A percentile compares a stretch with the other conserved stretches of the same genome.
phyloP scores from a whole-genome alignment of 768 basidiomycete genomes.

The Lactarius hatsudake region DNA sequence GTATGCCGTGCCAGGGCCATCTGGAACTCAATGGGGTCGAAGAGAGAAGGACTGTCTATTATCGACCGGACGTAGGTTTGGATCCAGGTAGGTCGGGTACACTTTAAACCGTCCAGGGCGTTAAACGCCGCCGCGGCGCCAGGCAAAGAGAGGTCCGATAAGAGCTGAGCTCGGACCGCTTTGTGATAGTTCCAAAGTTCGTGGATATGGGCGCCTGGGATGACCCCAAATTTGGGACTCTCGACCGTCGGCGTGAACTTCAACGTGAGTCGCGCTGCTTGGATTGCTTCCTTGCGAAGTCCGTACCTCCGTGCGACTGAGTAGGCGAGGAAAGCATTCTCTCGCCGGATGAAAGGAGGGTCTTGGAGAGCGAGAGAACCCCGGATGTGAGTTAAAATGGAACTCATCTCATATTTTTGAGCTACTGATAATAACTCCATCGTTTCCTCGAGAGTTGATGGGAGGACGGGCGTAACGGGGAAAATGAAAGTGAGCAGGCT shows the following conservation, averaged over 20 bases:
- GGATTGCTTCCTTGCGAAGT: background rate
- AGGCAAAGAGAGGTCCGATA: background rate
- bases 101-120: background rate
- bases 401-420: constrained; percentile 9
- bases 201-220: constrained; percentile 2
- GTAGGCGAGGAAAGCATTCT: background rate
- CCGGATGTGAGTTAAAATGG: background rate
- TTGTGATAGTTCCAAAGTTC: constrained; percentile 25
- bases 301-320: background rate
- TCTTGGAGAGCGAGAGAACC: background rate
- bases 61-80: background rate
- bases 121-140: no score
- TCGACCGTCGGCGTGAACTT: background rate
- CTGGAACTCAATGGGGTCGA: constrained; percentile 6
- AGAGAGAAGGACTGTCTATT: background rate
- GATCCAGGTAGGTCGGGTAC: background rate
- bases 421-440: constrained; percentile 14
- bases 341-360: background rate
- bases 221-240: background rate
- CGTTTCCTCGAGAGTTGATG: background rate
- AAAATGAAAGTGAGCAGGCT: constrained; percentile 6
- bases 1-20: background rate
- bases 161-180: no score
- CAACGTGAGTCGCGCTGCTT: constrained; percentile 4
- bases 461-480: background rate